Conservation (phyloP, 257 asterid species). For the Solanum bukasovii region DNA sequence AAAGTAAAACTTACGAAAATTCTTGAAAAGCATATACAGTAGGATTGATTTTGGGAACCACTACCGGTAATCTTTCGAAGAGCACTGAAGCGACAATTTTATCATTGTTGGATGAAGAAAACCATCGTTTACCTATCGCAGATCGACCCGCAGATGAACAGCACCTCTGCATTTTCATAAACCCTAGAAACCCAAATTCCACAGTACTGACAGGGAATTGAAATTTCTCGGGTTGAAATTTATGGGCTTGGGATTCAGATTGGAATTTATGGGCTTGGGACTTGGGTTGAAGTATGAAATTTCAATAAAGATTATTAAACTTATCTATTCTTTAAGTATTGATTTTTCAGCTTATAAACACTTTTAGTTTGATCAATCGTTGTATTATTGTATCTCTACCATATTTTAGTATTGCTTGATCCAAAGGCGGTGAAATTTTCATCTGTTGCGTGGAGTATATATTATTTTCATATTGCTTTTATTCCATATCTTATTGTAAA, state of each 20-base stretch:
- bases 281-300: no score
- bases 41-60: slow-evolving; percentile 76
- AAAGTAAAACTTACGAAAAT: slow-evolving; percentile 49
- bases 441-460: no score
- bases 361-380: background rate
- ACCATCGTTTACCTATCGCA: slow-evolving; percentile 22
- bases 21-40: slow-evolving; percentile 86
- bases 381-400: background rate
- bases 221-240: no score
- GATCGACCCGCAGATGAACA: slow-evolving; percentile 24
- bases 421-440: background rate
- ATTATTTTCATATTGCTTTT: no score
- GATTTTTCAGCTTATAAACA: background rate
- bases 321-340: no score
- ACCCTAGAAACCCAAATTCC: background rate
- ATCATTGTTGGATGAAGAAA: slow-evolving; percentile 37
- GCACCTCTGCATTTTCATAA: slow-evolving; percentile 45
- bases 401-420: background rate
- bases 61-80: slow-evolving; percentile 89
- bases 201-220: background rate
- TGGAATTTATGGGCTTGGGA: no score
- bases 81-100: slow-evolving; percentile 67
- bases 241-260: no score
- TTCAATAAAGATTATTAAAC: no score
- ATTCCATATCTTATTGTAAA: no score